Conservation (phyloP, 768 basidiomycete genomes). For the Candolleomyces efflorescens region DNA sequence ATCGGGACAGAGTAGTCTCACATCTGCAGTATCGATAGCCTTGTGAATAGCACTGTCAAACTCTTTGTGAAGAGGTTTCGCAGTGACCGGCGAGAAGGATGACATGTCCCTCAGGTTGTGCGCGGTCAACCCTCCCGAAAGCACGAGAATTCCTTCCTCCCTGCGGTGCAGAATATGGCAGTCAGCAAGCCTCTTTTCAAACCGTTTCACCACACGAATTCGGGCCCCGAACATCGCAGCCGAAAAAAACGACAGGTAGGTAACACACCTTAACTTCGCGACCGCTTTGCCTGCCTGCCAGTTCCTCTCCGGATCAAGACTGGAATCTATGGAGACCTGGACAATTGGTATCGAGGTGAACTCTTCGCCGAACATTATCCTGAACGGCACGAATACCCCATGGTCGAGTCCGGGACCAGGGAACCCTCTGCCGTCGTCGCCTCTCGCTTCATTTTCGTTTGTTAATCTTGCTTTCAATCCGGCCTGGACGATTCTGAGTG, state of each 20-base stretch:
- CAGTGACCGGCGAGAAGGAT: conserved; percentile 46
- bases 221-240: not conserved
- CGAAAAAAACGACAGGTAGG: not conserved
- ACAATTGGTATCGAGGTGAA: conserved; percentile 63
- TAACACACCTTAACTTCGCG: conserved; percentile 46
- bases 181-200: not conserved
- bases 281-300: conserved; percentile 65
- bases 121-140: conserved; percentile 67
- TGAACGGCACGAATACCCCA: conserved; percentile 79
- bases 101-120: conserved; percentile 60
- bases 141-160: conserved; percentile 59
- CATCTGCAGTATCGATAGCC: conserved; percentile 48
- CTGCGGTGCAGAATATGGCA: conserved; percentile 25
- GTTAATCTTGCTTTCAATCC: conserved; percentile 50
- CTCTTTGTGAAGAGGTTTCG: conserved; percentile 42
- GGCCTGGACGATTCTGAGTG: conserved; percentile 31
- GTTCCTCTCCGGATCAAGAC: conserved; percentile 54
- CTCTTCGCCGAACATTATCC: conserved; percentile 70
- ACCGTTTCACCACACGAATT: not conserved
- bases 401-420: conserved; percentile 67
- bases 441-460: conserved; percentile 48
- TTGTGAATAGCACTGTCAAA: conserved; percentile 59
- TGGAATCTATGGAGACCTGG: conserved; percentile 63
- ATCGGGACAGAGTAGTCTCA: conserved; percentile 24
- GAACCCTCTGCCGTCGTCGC: conserved; percentile 63